Evolutionary conservation across 192 early-diverging fungal species (phyloP).

Genomic region (Podila horticola): DNA sequence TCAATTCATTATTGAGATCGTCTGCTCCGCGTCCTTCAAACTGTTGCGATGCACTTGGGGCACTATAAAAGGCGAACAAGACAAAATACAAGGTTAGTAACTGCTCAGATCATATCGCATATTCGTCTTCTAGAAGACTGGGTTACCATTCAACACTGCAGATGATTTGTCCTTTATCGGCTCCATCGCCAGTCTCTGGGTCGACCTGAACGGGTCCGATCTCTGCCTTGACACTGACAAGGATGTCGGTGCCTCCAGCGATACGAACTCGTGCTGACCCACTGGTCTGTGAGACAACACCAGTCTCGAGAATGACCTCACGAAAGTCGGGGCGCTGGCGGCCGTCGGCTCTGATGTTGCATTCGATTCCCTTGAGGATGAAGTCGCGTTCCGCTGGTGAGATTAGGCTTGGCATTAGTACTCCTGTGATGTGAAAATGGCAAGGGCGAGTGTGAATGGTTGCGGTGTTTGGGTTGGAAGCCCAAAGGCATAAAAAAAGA

Average conservation of each 20-base stretch:
- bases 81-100: neutral
- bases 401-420: conserved; percentile 56
- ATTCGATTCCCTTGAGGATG: conserved; percentile 83
- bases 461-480: neutral
- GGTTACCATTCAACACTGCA: conserved; percentile 92
- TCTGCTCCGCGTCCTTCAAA: conserved; percentile 84
- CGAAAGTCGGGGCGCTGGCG: conserved; percentile 83
- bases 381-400: conserved; percentile 87
- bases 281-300: conserved; percentile 89
- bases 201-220: conserved; percentile 75
- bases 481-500: neutral
- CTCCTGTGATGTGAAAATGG: too few relatives aligned
- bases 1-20: conserved; percentile 86
- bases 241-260: conserved; percentile 86
- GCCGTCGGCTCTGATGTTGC: conserved; percentile 89
- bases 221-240: conserved; percentile 96
- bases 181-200: conserved; percentile 63
- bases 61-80: conserved; percentile 47
- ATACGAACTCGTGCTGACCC: conserved; percentile 88
- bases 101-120: neutral
- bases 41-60: conserved; percentile 84
- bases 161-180: conserved; percentile 74
- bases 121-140: too few relatives aligned
- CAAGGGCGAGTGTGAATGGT: neutral
- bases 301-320: conserved; percentile 82